Conservation (phyloP, 2,329 filamentous ascomycete genomes). For the Cladosporium sp. region DNA sequence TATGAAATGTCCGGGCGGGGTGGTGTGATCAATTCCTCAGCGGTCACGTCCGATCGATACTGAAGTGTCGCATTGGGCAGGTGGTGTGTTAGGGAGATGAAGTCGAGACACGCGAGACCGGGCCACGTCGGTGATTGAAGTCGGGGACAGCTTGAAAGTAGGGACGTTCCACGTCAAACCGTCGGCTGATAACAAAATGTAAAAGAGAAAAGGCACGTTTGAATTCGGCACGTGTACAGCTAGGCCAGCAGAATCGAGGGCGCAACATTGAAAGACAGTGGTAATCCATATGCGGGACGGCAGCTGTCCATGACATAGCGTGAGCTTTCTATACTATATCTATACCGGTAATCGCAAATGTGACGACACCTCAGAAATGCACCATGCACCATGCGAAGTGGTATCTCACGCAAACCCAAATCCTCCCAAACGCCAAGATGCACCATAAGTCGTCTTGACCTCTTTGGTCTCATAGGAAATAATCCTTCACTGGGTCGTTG, state of each 20-base stretch:
- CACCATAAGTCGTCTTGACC: not conserved
- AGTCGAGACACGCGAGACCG: constrained; percentile 10
- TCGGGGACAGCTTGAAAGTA: not conserved
- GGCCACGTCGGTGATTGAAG: not conserved
- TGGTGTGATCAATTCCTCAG: not conserved
- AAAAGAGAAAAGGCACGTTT: too few relatives aligned
- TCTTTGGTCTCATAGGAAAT: constrained; percentile 54
- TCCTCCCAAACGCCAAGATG: constrained; percentile 12
- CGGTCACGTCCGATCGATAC: not conserved
- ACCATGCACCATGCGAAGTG: constrained; percentile 14
- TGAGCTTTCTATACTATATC: constrained; percentile 7
- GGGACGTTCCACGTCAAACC: too few relatives aligned
- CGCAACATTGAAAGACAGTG: too few relatives aligned
- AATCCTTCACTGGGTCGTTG: constrained; percentile 66
- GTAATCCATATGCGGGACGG: not conserved
- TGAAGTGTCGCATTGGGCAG: not conserved
- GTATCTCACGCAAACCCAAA: constrained; percentile 14
- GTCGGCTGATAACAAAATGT: too few relatives aligned
- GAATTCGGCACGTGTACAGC: too few relatives aligned
- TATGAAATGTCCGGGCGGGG: not conserved
- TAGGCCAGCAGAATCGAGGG: too few relatives aligned
- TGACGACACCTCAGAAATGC: not conserved
- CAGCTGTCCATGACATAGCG: not conserved
- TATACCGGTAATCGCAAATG: not conserved
- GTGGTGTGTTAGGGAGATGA: constrained; percentile 7